Percentiles rank a stretch among this genome's conserved stretches.
phyloP scores from a whole-genome alignment of 1,139 yeast species.

The Pichia sp. region DNA sequence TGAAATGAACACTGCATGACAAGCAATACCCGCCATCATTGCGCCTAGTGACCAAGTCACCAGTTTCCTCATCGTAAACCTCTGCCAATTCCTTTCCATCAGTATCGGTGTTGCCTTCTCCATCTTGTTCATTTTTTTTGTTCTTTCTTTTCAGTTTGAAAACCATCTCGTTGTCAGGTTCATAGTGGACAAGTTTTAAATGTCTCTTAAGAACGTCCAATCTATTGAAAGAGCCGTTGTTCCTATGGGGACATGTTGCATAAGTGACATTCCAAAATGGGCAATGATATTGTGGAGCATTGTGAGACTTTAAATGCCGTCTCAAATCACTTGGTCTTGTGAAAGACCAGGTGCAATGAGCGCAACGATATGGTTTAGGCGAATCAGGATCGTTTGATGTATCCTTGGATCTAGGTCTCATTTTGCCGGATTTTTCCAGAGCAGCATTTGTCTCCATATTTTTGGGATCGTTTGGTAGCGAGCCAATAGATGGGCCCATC shows the following conservation, averaged over 20 bases:
- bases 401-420: conserved; percentile 9
- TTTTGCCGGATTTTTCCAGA: background rate
- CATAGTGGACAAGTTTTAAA: conserved; percentile 60
- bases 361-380: conserved; percentile 47
- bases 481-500: conserved; percentile 8
- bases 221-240: conserved; percentile 67
- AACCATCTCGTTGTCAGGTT: conserved; percentile 36
- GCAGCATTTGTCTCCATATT: conserved; percentile 2
- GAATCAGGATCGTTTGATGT: conserved; percentile 22
- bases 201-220: conserved; percentile 70
- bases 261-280: conserved; percentile 62
- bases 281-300: conserved; percentile 61
- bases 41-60: conserved; percentile 13
- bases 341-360: conserved; percentile 64
- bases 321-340: conserved; percentile 62
- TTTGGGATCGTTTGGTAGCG: conserved; percentile 14
- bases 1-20: conserved; percentile 36
- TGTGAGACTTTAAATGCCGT: conserved; percentile 61
- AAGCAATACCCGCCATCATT: conserved; percentile 29
- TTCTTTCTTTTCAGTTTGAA: conserved; percentile 23
- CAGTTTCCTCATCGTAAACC: conserved; percentile 15
- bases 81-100: conserved; percentile 20
- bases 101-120: conserved; percentile 14
- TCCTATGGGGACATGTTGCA: conserved; percentile 61
- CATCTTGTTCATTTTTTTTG: conserved; percentile 20